Evolutionary conservation across 2,329 filamentous ascomycete species (phyloP).

Genomic region (Akanthomyces lecanii): DNA sequence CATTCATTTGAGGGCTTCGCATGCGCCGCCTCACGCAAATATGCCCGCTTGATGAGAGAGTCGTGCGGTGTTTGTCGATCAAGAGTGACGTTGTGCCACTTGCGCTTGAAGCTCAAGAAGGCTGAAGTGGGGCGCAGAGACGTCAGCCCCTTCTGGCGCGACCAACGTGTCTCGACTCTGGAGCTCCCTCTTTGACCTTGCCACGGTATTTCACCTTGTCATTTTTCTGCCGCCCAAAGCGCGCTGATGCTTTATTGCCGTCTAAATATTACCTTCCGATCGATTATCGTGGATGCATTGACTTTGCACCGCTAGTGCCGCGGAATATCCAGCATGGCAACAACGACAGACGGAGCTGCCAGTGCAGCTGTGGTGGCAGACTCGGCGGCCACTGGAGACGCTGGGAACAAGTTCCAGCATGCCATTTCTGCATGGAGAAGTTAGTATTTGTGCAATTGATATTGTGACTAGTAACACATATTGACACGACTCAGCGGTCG

Average conservation of each 20-base stretch:
- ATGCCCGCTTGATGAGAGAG: not conserved
- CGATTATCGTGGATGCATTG: not conserved
- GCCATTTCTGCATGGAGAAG: conserved; percentile 96
- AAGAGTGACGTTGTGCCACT: conserved; percentile 8
- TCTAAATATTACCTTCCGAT: too few species aligned
- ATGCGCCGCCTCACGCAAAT: not conserved
- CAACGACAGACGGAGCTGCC: conserved; percentile 27
- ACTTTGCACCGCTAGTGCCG: not conserved
- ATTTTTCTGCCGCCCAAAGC: not conserved
- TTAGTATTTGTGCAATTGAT: conserved; percentile 37
- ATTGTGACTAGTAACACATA: not conserved
- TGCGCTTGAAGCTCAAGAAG: conserved; percentile 5
- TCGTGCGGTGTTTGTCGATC: not conserved
- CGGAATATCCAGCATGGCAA: conserved; percentile 21
- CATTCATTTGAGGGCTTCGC: conserved; percentile 3
- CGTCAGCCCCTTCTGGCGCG: conserved; percentile 17
- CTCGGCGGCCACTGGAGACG: conserved; percentile 38
- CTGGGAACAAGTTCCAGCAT: conserved; percentile 90
- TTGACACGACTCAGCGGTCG: conserved; percentile 60
- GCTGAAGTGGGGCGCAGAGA: conserved; percentile 15
- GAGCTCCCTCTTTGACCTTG: conserved; percentile 4
- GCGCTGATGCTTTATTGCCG: not conserved
- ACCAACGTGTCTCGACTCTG: conserved; percentile 9
- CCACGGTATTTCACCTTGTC: not conserved
- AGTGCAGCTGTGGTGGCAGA: conserved; percentile 25